phyloP scores from a whole-genome alignment of 345 rosid genomes.

The Melaleuca alternifolia region DNA sequence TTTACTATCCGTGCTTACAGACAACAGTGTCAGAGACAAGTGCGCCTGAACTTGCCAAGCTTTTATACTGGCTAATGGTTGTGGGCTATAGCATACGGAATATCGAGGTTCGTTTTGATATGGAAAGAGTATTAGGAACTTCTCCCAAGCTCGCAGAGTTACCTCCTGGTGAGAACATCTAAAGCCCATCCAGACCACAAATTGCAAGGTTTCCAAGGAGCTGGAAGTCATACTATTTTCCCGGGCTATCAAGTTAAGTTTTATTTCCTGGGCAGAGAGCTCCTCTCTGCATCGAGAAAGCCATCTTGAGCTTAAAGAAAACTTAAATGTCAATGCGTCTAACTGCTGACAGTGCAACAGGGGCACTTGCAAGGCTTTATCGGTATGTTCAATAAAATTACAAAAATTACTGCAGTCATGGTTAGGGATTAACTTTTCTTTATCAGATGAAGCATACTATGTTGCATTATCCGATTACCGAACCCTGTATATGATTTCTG shows the following conservation, averaged over 20 bases:
- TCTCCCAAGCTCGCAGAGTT: conserved; percentile 73
- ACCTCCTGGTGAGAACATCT: conserved; percentile 79
- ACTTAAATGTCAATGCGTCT: not conserved
- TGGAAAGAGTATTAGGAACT: conserved; percentile 84
- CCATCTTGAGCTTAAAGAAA: not conserved
- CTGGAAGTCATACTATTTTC: not conserved
- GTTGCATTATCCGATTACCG: not conserved
- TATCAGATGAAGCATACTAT: not conserved
- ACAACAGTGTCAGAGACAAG: conserved; percentile 65
- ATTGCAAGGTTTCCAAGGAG: not conserved
- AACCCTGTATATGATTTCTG: not conserved
- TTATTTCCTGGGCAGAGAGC: not conserved
- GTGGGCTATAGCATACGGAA: conserved; percentile 93
- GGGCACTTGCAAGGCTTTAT: not conserved
- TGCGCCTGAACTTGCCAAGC: conserved; percentile 76
- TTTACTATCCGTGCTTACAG: conserved; percentile 18
- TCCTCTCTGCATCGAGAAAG: not conserved
- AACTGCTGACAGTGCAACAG: not conserved
- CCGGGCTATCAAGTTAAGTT: not conserved
- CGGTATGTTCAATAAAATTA: not conserved
- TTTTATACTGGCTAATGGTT: conserved; percentile 93
- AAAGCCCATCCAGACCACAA: not conserved
- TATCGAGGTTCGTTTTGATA: conserved; percentile 92
- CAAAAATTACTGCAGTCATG: not conserved
- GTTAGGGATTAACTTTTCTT: not conserved